phyloP scores from a whole-genome alignment of 1,284 basidiomycete genomes.

The Tranzscheliella williamsii region DNA sequence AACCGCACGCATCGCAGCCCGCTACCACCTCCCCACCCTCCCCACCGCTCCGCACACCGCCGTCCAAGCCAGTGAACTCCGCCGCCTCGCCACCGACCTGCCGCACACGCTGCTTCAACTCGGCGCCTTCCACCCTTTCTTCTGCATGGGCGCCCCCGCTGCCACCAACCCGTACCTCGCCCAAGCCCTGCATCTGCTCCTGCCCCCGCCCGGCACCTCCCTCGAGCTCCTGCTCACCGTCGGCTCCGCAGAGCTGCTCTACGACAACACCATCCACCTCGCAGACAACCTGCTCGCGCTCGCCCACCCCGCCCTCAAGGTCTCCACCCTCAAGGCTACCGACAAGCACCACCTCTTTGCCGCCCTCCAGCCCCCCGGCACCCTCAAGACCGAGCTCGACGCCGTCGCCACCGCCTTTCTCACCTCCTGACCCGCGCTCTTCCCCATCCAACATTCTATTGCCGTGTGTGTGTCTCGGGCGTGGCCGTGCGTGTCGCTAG shows the following conservation, averaged over 20 bases:
- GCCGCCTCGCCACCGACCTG: conserved; percentile 7
- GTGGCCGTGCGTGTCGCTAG: not conserved
- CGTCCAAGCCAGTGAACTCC: too few species aligned
- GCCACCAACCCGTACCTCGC: conserved; percentile 10
- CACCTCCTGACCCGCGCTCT: conserved; percentile 4
- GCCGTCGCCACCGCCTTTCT: conserved; percentile 23
- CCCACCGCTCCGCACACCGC: too few species aligned
- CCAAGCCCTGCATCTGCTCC: conserved; percentile 7
- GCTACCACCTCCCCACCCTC: conserved; percentile 11
- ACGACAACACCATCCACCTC: conserved; percentile 14
- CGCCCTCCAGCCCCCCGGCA: conserved; percentile 18
- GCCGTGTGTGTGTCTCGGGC: not conserved
- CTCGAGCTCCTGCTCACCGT: conserved; percentile 15
- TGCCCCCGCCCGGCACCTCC: not conserved
- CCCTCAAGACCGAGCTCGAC: conserved; percentile 18
- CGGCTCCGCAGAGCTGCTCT: conserved; percentile 15
- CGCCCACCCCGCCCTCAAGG: conserved; percentile 1
- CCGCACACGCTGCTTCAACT: conserved; percentile 7
- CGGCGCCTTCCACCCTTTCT: conserved; percentile 25
- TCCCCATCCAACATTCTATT: not conserved
- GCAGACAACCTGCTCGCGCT: conserved; percentile 6
- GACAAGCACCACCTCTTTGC: conserved; percentile 31
- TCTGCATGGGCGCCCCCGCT: conserved; percentile 7
- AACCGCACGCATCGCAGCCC: not conserved
- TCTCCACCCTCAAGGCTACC: conserved; percentile 14